Percentiles rank a stretch among this genome's conserved stretches.
phyloP scores from a whole-genome alignment of 1,284 basidiomycete species.

The Caloboletus inedulis region DNA sequence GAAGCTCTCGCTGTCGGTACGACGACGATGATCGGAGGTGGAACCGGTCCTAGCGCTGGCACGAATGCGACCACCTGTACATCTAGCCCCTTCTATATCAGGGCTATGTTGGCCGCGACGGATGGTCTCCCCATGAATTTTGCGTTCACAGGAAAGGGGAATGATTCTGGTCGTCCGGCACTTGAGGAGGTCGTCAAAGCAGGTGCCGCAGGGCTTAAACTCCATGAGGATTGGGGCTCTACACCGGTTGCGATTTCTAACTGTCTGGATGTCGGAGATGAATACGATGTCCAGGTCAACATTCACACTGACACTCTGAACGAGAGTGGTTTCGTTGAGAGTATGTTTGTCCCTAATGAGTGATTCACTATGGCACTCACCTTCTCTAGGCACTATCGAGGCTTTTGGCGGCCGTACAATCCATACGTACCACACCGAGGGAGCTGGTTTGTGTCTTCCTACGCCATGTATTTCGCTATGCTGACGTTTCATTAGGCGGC shows the following conservation, averaged over 20 bases:
- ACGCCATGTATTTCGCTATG: neutral
- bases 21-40: conserved; percentile 89
- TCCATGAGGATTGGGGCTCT: conserved; percentile 98
- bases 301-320: conserved; percentile 98
- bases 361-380: conserved; percentile 6
- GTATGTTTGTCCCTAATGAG: conserved; percentile 38
- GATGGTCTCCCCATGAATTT: conserved; percentile 92
- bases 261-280: conserved; percentile 81
- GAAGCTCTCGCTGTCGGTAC: conserved; percentile 71
- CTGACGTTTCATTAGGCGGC: conserved; percentile 55
- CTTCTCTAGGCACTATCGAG: conserved; percentile 70
- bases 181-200: conserved; percentile 85
- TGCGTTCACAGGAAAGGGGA: conserved; percentile 91
- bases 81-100: conserved; percentile 82
- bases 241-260: conserved; percentile 85
- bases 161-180: conserved; percentile 74
- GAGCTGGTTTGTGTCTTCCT: conserved; percentile 64
- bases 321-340: conserved; percentile 91
- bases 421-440: conserved; percentile 97
- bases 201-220: conserved; percentile 89
- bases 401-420: conserved; percentile 93
- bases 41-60: conserved; percentile 90
- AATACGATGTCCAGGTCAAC: conserved; percentile 95
- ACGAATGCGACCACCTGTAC: conserved; percentile 94
- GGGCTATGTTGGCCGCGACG: conserved; percentile 84